Conservation (phyloP, 2,329 filamentous ascomycete genomes). For the Aspergillus sp. region DNA sequence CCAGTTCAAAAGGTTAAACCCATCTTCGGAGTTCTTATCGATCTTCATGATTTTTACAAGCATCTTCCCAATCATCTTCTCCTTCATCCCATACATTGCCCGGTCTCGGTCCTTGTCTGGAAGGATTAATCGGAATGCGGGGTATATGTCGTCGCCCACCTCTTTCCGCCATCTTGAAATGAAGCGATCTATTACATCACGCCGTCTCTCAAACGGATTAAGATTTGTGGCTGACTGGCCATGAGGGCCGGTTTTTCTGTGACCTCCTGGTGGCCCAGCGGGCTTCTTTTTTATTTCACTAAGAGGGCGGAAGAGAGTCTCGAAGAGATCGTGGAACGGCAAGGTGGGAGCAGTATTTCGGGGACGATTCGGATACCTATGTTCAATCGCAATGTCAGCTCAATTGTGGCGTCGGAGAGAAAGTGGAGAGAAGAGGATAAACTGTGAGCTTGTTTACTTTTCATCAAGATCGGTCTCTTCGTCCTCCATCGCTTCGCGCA, state of each 20-base stretch:
- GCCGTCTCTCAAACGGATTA: constrained; percentile 74
- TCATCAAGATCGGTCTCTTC: constrained; percentile 30
- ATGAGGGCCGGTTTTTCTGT: constrained; percentile 61
- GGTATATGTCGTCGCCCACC: constrained; percentile 90
- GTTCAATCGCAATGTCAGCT: not conserved
- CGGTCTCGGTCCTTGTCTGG: constrained; percentile 91
- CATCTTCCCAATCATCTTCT: constrained; percentile 84
- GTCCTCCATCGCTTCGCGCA: constrained; percentile 17
- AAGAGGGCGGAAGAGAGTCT: constrained; percentile 76
- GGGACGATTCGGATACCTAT: constrained; percentile 77
- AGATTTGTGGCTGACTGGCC: constrained; percentile 50
- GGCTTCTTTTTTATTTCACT: constrained; percentile 75
- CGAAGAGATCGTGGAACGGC: constrained; percentile 77
- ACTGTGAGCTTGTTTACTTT: constrained; percentile 31
- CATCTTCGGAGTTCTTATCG: constrained; percentile 85
- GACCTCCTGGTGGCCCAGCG: constrained; percentile 53
- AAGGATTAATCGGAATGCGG: constrained; percentile 84
- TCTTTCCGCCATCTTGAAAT: constrained; percentile 83
- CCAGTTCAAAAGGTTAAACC: constrained; percentile 83
- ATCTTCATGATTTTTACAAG: constrained; percentile 93
- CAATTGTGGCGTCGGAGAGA: not conserved
- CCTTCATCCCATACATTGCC: constrained; percentile 90
- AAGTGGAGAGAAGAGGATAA: not conserved
- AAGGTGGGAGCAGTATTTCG: constrained; percentile 77
- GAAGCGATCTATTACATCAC: constrained; percentile 81